Percentiles rank a stretch among this genome's conserved stretches.
phyloP scores from a whole-genome alignment of 208 protist genomes.

The Leishmania major region DNA sequence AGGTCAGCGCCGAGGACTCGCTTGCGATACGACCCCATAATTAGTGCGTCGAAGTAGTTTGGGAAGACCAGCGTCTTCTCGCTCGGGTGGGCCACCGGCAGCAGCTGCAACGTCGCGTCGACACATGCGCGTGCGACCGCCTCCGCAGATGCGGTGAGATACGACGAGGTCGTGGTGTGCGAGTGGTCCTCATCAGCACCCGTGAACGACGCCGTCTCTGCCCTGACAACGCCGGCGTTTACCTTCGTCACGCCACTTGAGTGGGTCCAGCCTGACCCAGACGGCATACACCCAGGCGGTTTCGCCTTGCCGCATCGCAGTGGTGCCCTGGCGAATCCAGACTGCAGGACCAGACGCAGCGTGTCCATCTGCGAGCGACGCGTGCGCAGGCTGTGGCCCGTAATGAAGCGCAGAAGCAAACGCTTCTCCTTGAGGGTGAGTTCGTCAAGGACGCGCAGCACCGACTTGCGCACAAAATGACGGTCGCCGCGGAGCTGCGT shows the following conservation, averaged over 20 bases:
- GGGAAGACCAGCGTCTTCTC: conserved; percentile 41
- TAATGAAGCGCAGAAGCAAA: conserved; percentile 55
- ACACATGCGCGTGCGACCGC: conserved; percentile 18
- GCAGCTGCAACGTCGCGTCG: conserved; percentile 29
- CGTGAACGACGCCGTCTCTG: neutral
- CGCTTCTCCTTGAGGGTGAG: conserved; percentile 42
- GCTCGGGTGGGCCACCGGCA: conserved; percentile 28
- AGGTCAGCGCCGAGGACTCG: conserved; percentile 5
- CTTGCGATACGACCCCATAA: conserved; percentile 34
- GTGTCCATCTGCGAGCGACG: conserved; percentile 6
- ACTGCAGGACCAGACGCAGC: conserved; percentile 13
- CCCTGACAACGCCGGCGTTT: neutral
- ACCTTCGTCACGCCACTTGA: neutral
- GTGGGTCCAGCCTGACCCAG: too few species aligned
- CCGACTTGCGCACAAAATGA: conserved; percentile 17
- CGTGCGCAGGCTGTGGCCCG: conserved; percentile 32
- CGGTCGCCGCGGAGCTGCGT: conserved; percentile 15
- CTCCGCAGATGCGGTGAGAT: neutral
- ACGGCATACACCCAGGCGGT: neutral
- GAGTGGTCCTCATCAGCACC: neutral
- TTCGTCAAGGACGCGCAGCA: conserved; percentile 45
- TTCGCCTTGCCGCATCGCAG: neutral
- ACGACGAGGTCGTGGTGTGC: neutral
- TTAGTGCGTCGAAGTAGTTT: conserved; percentile 48
- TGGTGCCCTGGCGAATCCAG: conserved; percentile 4